Evolutionary conservation across 225 moss, liverwort and hornwort species (phyloP), one percentile per base, ranked within the genome.

Genomic region (Takakia lepidozioides): DNA sequence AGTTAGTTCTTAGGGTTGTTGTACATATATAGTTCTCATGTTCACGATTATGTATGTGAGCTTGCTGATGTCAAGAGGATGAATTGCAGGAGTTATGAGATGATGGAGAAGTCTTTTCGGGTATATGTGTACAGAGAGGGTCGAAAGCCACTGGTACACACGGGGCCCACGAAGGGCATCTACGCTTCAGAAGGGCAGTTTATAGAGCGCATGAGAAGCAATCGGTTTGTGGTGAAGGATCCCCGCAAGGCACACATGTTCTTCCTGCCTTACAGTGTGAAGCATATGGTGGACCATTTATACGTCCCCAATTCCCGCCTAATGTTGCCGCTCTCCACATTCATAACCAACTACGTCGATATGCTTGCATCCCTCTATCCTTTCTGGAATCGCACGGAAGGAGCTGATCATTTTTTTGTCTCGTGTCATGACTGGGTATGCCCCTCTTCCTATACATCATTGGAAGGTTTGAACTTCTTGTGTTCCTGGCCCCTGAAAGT

Each of bases 351-450:
- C 3, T 78, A 78, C 8, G 69, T 78, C 48, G 65, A 78, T 22
- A 16, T 25, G n/a, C 17, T 79, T 11, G 57, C 65, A 25, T 25
- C 56, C 3, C 53, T 43, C 34, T 63, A 70, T 46, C 70, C 66
- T 18, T 74, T 63, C 59, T 79, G 74, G 79, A 79, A 79, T 43
- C 60, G 73, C 11, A 66, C 74, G 25, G 65, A 63, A n/a, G 79
- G 79, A 3, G 63, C 79, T 37, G 74, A 79, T 42, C 79, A 79
- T 54, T 79, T 74, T 54, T 79, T 66, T 54, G 74, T 74, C 52
- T 73, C 79, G 19, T 79, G 79, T 38, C 79, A 79, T 40, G 79
- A 79, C 24, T 79, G 73, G 79, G 79, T 79, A 57, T n/a, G 10
- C 9, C 19, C 43, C 10, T 40, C 15, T 40, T 18, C 16, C 40